phyloP scores from a whole-genome alignment of 768 basidiomycete genomes.

The Naganishia antarctica region DNA sequence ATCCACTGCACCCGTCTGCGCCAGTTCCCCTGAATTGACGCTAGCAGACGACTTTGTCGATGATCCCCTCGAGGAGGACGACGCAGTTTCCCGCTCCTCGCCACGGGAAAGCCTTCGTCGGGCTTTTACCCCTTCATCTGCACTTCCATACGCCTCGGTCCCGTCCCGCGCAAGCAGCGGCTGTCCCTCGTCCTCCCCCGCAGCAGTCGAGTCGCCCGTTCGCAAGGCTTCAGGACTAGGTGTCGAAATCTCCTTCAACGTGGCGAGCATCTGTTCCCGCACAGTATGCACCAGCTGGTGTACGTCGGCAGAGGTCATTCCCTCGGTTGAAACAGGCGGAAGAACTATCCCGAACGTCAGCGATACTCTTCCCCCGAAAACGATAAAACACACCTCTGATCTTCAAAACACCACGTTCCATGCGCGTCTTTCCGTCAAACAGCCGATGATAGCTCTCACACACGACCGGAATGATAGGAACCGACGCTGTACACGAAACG shows the following conservation, averaged over 20 bases:
- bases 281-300: slow-evolving; percentile 62
- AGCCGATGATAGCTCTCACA: slow-evolving; percentile 88
- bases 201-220: slow-evolving; percentile 1
- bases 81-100: no score
- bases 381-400: slow-evolving; percentile 69
- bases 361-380: background rate
- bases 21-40: background rate
- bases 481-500: slow-evolving; percentile 45
- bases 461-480: slow-evolving; percentile 87
- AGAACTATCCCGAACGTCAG: slow-evolving; percentile 59
- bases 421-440: slow-evolving; percentile 63
- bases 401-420: slow-evolving; percentile 70
- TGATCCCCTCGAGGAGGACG: background rate
- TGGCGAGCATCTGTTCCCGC: slow-evolving; percentile 70
- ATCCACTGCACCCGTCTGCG: slow-evolving; percentile 23
- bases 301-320: slow-evolving; percentile 67
- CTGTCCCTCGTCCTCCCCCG: background rate
- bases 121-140: background rate
- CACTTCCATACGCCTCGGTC: no score
- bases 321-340: slow-evolving; percentile 75
- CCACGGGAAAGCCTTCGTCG: background rate
- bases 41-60: no score
- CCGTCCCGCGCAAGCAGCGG: background rate
- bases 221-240: slow-evolving; percentile 32
- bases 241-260: slow-evolving; percentile 70